phyloP scores from a whole-genome alignment of 345 rosid species.

The Trapa bicornis region DNA sequence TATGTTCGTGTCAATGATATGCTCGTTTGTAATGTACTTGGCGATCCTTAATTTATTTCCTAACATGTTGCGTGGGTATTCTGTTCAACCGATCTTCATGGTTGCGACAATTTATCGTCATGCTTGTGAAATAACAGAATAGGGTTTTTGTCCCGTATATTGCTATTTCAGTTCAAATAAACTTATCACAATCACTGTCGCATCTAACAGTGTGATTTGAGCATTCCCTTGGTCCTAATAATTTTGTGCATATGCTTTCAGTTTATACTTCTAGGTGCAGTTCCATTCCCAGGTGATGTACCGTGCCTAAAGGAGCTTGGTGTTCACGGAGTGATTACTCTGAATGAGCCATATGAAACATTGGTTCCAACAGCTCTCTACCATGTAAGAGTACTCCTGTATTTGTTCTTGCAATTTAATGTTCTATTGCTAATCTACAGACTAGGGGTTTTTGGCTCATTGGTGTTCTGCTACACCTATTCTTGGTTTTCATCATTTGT shows the following conservation, averaged over 20 bases:
- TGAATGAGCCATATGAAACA: slow-evolving; percentile 77
- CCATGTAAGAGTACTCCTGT: slow-evolving; percentile 28
- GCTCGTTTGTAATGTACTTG: background rate
- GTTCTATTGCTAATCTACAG: background rate
- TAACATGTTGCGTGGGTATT: background rate
- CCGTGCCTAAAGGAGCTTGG: slow-evolving; percentile 59
- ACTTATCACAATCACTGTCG: background rate
- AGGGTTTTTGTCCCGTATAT: background rate
- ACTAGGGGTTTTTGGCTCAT: background rate
- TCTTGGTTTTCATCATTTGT: background rate
- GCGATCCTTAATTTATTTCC: background rate
- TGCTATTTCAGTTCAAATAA: background rate
- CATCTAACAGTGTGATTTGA: background rate
- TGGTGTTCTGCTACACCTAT: background rate
- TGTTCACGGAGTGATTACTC: slow-evolving; percentile 61
- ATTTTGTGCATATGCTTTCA: slow-evolving; percentile 8
- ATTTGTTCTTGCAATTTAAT: background rate
- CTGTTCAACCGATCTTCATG: background rate
- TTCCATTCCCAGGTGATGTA: slow-evolving; percentile 70
- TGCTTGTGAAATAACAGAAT: background rate
- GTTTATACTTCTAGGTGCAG: slow-evolving; percentile 72
- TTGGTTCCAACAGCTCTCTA: slow-evolving; percentile 72
- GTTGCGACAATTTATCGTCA: background rate
- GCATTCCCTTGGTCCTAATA: background rate
- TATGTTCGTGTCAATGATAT: background rate